These are phyloP conservation scores for Solanum corneliomulleri DNA, from an alignment of 257 asterid genomes.

Conservation along the genomic window DNA sequence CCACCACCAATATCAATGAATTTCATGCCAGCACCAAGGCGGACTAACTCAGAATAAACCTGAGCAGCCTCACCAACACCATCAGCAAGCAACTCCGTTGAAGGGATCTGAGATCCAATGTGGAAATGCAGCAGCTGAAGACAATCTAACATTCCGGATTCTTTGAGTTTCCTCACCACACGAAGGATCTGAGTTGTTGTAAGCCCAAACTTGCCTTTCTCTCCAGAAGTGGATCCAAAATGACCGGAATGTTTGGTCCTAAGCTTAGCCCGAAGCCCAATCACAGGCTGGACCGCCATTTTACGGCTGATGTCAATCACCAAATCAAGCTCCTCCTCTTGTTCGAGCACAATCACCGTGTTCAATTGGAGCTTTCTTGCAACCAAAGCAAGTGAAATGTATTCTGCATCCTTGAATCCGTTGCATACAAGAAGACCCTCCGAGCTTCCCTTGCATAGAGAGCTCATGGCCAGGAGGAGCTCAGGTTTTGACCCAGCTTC, in stretches of 20 bases:
- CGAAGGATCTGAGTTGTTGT: slow-evolving; percentile 75
- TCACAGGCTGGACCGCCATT: slow-evolving; percentile 66
- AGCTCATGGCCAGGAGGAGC: slow-evolving; percentile 88
- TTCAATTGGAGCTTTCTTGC: slow-evolving; percentile 69
- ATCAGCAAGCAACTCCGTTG: slow-evolving; percentile 58
- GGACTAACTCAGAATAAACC: slow-evolving; percentile 68
- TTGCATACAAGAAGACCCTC: slow-evolving; percentile 80
- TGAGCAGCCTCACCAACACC: slow-evolving; percentile 93
- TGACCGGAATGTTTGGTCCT: slow-evolving; percentile 91
- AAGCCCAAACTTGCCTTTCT: slow-evolving; percentile 89
- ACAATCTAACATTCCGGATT: slow-evolving; percentile 70
- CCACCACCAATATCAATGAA: slow-evolving; percentile 95
- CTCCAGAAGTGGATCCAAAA: slow-evolving; percentile 97
- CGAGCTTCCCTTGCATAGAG: slow-evolving; percentile 65
- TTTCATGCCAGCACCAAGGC: slow-evolving; percentile 79
- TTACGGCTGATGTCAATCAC: slow-evolving; percentile 60
- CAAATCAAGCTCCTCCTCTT: slow-evolving; percentile 75
- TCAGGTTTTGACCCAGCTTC: slow-evolving; percentile 98
- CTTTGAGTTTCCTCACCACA: slow-evolving; percentile 60
- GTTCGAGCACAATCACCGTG: slow-evolving; percentile 84
- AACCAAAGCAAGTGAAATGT: slow-evolving; percentile 68
- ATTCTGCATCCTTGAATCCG: slow-evolving; percentile 89
- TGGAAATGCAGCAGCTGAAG: slow-evolving; percentile 88
- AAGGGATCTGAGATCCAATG: slow-evolving; percentile 93
- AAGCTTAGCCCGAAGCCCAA: slow-evolving; percentile 86